Base-by-base conservation (phyloP, 805 yeast genomes). In the Saturnispora halmiae region DNA sequence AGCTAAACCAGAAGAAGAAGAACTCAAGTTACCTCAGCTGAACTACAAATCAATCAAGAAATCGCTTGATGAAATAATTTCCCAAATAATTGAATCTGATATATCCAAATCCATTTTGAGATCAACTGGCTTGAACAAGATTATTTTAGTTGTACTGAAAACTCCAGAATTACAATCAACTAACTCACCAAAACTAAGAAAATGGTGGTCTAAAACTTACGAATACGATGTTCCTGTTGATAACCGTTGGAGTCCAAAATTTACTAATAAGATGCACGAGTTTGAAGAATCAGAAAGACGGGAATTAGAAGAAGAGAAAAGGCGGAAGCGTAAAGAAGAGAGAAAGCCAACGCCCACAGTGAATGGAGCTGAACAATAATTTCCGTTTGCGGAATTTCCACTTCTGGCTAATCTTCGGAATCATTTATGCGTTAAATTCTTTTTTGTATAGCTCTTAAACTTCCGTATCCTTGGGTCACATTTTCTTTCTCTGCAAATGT, bases 291-390 rank as follows among this genome's bases (percentile, higher is more conserved):
- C 35, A 15, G 47, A 50, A 32, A 31, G 46, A 35, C 28, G 46
- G 34, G 38, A 37, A 16, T 39, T 24, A 28, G 51, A 47, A 20
- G 42, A 68, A 69, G 51, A 71, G 77, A 27, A 64, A 92, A 38
- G 42, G 22, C 43, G 43, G 24, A 47, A 40, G 31, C 40, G 46
- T 11, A 47, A 34, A 15, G 51, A 46, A 27, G 50, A 49, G 27
- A 44, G 41, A 31, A 64, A 70, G 36, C 64, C 31, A 2, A 40
- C 34, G 5, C 36, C 49, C 2, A 14, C 26, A 1, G 31, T 36
- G 3, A 32, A 27, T 2, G 31, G 43, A 6, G 37, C 44, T 22
- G 36, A 25, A 19, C 33, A 33, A 21, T 39, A 14, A 22, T 35
- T 25, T 20, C 11, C 29, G 16, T 34, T n/a, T n/a, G 13, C 32